These are phyloP conservation scores for Zopfochytrium polystomum DNA, from an alignment of 371 early-diverging fungal species.

Conservation along the genomic window DNA sequence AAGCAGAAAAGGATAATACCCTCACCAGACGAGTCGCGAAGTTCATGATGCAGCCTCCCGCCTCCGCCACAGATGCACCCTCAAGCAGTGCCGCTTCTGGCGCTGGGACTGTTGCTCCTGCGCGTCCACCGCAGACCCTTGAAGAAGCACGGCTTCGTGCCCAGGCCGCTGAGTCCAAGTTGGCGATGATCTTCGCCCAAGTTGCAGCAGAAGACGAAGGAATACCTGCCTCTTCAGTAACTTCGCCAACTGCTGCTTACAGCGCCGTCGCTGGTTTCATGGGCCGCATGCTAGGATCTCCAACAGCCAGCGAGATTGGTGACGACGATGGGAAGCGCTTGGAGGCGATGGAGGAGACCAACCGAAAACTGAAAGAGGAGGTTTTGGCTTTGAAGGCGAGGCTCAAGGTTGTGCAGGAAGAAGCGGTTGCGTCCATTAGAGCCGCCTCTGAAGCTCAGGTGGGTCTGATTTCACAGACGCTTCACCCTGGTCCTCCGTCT, in stretches of 20 bases:
- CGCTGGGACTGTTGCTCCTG: no score
- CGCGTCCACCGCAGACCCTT: not conserved
- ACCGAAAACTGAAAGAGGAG: slow-evolving; percentile 16
- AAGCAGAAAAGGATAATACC: no score
- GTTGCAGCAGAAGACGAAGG: slow-evolving; percentile 1
- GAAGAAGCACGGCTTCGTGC: slow-evolving; percentile 4
- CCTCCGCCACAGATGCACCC: no score
- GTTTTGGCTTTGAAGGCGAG: slow-evolving; percentile 16
- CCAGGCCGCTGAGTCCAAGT: slow-evolving; percentile 20
- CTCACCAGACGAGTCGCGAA: no score
- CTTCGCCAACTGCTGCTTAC: not conserved
- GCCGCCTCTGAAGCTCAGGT: no score
- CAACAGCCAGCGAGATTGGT: slow-evolving; percentile 3
- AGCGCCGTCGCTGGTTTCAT: not conserved
- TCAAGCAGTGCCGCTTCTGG: no score
- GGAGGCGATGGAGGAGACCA: not conserved
- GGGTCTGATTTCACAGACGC: not conserved
- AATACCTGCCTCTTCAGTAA: not conserved
- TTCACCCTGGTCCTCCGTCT: not conserved
- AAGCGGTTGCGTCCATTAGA: not conserved
- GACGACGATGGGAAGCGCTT: slow-evolving; percentile 6
- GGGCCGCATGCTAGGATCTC: slow-evolving; percentile 13
- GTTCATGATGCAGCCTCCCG: no score
- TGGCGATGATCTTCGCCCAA: slow-evolving; percentile 7
- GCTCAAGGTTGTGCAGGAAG: slow-evolving; percentile 3